Conservation (phyloP, 495 filamentous ascomycete genomes). For the Achaetomiella virescens region DNA sequence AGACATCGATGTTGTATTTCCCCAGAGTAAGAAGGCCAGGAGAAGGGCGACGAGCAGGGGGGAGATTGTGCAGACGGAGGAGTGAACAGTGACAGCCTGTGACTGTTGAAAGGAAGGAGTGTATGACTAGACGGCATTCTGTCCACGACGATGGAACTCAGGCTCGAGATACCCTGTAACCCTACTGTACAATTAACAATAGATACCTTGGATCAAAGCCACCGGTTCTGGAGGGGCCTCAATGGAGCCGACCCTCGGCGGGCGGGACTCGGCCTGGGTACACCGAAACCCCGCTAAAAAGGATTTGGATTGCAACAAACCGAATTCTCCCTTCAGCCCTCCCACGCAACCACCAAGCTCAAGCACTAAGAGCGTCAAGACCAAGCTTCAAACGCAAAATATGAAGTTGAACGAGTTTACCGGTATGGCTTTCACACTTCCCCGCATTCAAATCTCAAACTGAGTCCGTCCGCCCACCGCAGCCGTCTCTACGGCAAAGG, state of each 20-base stretch:
- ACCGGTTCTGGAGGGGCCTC: background rate
- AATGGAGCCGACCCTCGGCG: too few relatives aligned
- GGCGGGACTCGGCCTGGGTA: background rate
- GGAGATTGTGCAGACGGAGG: background rate
- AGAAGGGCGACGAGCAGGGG: background rate
- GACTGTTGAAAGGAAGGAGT: background rate
- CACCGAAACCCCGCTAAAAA: slow-evolving; percentile 1
- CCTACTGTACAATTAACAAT: slow-evolving; percentile 1
- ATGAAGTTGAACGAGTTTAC: slow-evolving; percentile 41
- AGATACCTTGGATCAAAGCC: background rate
- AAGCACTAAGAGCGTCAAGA: background rate
- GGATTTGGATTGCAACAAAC: background rate
- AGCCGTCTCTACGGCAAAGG: slow-evolving; percentile 61
- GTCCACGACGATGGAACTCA: background rate
- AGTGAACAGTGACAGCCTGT: background rate
- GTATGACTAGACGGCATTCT: slow-evolving; percentile 6
- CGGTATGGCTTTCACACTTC: slow-evolving; percentile 27
- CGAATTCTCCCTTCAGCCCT: background rate
- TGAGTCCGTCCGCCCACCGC: slow-evolving; percentile 2
- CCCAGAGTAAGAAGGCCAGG: background rate
- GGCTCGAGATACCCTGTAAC: slow-evolving; percentile 10
- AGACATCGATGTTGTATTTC: slow-evolving; percentile 22
- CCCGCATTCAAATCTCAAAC: background rate
- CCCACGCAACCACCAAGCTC: background rate
- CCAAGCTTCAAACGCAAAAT: background rate